Evolutionary conservation across 495 filamentous ascomycete species (phyloP), one percentile per base, ranked within the genome.

Genomic region (Xylaria acuta): DNA sequence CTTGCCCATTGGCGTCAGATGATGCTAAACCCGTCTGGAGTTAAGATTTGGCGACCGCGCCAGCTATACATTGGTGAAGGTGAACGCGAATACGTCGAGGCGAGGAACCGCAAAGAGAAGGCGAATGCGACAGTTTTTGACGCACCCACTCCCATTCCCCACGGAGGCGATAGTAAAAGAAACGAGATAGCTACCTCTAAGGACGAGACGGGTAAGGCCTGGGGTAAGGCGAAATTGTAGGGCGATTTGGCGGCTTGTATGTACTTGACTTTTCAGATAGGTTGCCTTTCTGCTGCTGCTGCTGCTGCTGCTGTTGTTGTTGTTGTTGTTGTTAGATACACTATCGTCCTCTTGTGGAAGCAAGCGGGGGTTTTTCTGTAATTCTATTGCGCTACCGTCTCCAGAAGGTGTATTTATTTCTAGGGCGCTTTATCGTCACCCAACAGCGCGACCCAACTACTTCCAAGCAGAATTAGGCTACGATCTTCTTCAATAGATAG

Each of bases 41-140:
- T 78, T 3, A 82, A 82, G 78, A 82, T 82, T 67, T 82, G 81
- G 81, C 69, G 81, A 5, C 81, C 81, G 16, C 74, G 81, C 60
- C 81, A 82, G 75, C 45, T 82, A 1, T 82, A 82, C 67, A 66
- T 82, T 0, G 81, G 81, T 2, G 80, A 82, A 59, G 66, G 69
- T 30, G 64, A 72, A 64, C 73, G 81, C 34, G 72, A 76, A 38
- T 81, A 81, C 67, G 75, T 82, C 1, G 74, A 75, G 36, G 71
- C 75, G 36, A 75, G 72, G 12, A 32, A 76, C 36, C 78, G 81
- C 65, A 54, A 62, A 41, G 80, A 77, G 73, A 76, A 77, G 67
- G 73, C 76, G 69, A 56, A 75, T 32, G 68, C 62, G 20, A 75
- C 59, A 2, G 47, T 64, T 34, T 73, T 75, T 20, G 71, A 71